Evolutionary conservation across 2,329 filamentous ascomycete species (phyloP), one percentile per base, ranked within the genome.

Genomic region (Myriangium duriaei): DNA sequence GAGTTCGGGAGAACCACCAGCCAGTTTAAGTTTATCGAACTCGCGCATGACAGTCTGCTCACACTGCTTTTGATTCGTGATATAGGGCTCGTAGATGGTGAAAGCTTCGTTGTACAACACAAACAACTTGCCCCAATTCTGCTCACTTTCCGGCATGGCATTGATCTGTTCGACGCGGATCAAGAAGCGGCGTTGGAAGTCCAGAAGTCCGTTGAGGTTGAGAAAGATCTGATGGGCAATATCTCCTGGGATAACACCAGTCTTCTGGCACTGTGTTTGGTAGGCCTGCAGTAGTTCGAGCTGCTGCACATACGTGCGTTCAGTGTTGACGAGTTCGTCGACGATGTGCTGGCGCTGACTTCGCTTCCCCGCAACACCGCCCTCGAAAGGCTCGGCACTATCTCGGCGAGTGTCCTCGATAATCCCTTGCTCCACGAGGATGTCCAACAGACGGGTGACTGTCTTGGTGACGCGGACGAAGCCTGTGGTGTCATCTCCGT

Each of bases 281-380:
- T 96, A 72, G 34, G 87, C 80, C 57, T 96, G 86, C 24, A 98
- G 61, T 49, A 94, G 88, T 57, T 96, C 88, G 37, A 98, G 64
- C 64, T 98, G 91, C 57, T 96, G 87, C 3, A 96, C 91, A 51
- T 98, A 98, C 61, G 95, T 95, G 45, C 91, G 79, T 61, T 98
- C 91, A 1, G 88, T 96, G 50, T 88, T 84, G 40, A 98, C 81
- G 32, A 98, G 65, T 60, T 98, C 91, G 52, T 81, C 78, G 30
- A 98, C 74, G 44, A 96, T 85, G 57, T 95, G 82, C 51, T 95
- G 83, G 47, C 86, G 79, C 55, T 83, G 74, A 1, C 75, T 76
- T 40, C 77, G 73, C 33, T 79, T 76, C 12, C 52, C 49, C 37
- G 54, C 52, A 9, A 50, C 52, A n/a, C 59, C 56, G 10, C 64